Base-by-base conservation (phyloP, 2,329 filamentous ascomycete species). In the Paradendryphiella salina region DNA sequence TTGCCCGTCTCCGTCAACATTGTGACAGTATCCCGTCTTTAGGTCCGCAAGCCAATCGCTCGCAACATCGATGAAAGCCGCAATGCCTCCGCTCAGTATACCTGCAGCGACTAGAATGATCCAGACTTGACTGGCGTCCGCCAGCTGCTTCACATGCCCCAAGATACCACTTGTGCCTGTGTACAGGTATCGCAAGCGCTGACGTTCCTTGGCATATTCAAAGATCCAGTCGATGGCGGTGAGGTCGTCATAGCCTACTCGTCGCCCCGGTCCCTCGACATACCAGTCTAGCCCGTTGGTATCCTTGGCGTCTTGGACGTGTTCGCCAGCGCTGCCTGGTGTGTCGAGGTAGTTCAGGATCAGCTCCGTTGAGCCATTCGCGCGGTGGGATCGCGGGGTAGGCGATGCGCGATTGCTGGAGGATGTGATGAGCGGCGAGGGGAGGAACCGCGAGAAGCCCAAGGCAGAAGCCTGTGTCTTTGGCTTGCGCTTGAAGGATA, bases 211-310 rank as follows among this genome's bases (percentile, higher is more conserved):
- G 44, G 89, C 94, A 70, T 97, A 96, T 74, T 99, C 94, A 65
- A 96, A 97, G 69, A 97, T 97, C 94, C 94, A 99, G 77, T 99
- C 94, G 71, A 99, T 99, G 51, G 94, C 93, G 13, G 93, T 96
- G 71, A 96, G 80, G 75, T 99, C 89, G 68, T 96, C 93, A 76
- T 99, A 99, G 46, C 89, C 93, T 31, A 96, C 92, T 67, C 94
- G 85, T 45, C 90, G 84, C 1, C 92, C 92, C 0, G 90, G 91
- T 0, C 90, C 91, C 73, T 96, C 93, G 39, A 87, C 82, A 69
- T 95, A 89, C 93, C 93, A 97, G 73, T 97, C 93, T 15, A 77
- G 60, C 0, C 72, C 72, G 11, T 60, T 68, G 18, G 72, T 70
- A 56, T 80, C 77, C 57, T 79, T 79, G 39, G 69, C 65, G 53